Conservation (phyloP, 2,329 filamentous ascomycete species). For the Colletotrichum cereale region DNA sequence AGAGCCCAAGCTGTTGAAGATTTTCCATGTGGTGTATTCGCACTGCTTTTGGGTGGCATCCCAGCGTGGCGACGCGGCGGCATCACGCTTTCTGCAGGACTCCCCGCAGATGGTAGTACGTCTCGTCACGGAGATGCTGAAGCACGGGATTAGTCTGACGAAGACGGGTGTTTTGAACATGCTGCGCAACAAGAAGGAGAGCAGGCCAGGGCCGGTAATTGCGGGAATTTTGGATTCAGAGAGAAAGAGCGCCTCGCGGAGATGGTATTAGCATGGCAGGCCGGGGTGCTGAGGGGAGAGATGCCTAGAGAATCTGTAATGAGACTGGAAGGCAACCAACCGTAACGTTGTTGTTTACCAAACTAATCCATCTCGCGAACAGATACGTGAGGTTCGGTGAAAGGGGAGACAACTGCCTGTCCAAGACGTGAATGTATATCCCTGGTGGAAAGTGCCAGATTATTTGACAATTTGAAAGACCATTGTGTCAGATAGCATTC, state of each 20-base stretch:
- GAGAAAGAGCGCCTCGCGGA: not conserved
- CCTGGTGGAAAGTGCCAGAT: not conserved
- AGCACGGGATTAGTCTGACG: not conserved
- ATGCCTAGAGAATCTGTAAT: no score
- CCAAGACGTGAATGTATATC: not conserved
- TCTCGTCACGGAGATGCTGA: not conserved
- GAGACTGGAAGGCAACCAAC: no score
- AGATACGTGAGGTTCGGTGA: not conserved
- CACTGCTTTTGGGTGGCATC: constrained; percentile 1
- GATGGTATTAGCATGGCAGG: not conserved
- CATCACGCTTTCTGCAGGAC: not conserved
- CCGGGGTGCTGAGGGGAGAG: no score
- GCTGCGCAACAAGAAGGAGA: not conserved
- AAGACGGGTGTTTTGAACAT: not conserved
- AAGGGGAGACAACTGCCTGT: not conserved
- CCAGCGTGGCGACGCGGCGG: not conserved
- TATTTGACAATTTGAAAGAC: no score
- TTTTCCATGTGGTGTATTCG: constrained; percentile 1
- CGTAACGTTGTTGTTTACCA: no score
- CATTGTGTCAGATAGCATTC: no score
- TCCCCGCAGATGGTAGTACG: not conserved
- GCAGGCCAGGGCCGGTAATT: not conserved
- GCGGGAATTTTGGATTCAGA: not conserved
- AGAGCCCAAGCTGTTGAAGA: constrained; percentile 11
- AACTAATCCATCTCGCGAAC: no score